A percentile compares a stretch with the other conserved stretches of the same genome.
These are phyloP conservation scores for Penicillium expansum DNA, from an alignment of 2,329 filamentous ascomycete genomes.

Conservation along the genomic window DNA sequence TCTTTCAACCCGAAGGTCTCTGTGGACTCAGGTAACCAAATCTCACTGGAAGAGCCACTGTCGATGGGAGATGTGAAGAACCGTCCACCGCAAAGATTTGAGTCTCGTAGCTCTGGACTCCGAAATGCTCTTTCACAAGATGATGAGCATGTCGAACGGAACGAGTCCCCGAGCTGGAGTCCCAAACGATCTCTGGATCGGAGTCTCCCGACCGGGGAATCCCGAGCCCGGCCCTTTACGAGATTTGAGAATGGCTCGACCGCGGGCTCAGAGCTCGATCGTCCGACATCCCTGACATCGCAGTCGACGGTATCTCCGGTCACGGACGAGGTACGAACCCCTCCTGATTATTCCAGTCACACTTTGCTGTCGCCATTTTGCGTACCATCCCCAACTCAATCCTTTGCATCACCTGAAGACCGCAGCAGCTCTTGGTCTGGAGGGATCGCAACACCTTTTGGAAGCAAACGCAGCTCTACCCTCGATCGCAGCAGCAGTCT, in stretches of 20 bases:
- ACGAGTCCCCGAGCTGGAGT: conserved; percentile 22
- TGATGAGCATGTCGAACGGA: conserved; percentile 22
- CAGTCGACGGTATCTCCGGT: conserved; percentile 44
- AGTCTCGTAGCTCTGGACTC: conserved; percentile 35
- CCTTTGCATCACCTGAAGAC: conserved; percentile 41
- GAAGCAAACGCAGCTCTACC: conserved; percentile 37
- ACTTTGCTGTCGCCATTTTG: conserved; percentile 40
- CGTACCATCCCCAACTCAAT: conserved; percentile 37
- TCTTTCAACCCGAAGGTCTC: conserved; percentile 43
- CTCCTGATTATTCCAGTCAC: conserved; percentile 38
- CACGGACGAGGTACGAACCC: conserved; percentile 42
- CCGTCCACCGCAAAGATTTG: conserved; percentile 28
- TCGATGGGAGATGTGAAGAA: conserved; percentile 29
- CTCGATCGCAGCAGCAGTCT: conserved; percentile 36
- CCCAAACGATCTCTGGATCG: conserved; percentile 24
- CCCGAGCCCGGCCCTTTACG: conserved; percentile 23
- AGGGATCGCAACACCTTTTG: conserved; percentile 30
- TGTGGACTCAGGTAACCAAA: conserved; percentile 40
- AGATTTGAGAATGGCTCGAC: conserved; percentile 26
- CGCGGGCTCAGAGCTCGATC: conserved; percentile 32
- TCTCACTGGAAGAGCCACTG: conserved; percentile 41
- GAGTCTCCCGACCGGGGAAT: conserved; percentile 26
- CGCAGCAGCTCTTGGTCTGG: conserved; percentile 43
- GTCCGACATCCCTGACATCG: conserved; percentile 45
- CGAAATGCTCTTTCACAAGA: conserved; percentile 38